Evolutionary conservation across 495 filamentous ascomycete species (phyloP), one percentile per base, ranked within the genome.

Genomic region (Talaromyces stipitatus): DNA sequence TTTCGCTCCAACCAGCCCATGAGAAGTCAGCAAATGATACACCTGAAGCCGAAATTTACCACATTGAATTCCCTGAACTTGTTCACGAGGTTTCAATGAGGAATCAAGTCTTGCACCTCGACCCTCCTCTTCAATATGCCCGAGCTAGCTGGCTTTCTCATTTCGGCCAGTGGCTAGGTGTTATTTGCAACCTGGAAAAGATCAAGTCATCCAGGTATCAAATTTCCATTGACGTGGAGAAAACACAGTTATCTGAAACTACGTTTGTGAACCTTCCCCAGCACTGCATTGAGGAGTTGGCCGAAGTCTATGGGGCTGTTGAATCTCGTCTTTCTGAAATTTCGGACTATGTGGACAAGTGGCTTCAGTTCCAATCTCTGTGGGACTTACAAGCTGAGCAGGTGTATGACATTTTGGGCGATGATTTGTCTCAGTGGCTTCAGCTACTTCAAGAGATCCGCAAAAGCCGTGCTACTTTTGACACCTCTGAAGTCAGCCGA

Each of bases 341-440:
- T 29, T 81, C 86, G 16, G 73, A 72, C 16, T 99, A 97, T 66
- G 88, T 97, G 10, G 89, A 96, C 64, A 91, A 96, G 72, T 99
- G 94, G 94, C 76, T 97, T 32, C 94, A 96, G 65, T 99, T 97
- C 72, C 94, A 99, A 72, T 96, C 92, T 3, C 80, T 99, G 20
- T 99, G 94, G 94, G 94, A 99, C 73, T 75, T 99, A 56, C 91
- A 95, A 65, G 88, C 91, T 4, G 95, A 97, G 61, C 88, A 96
- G 59, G 90, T 99, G 0, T 95, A 95, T 62, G 89, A 92, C 55
- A 78, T 88, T 22, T 76, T 99, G 1, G 89, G 91, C n/a, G 91
- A 97, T 50, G 85, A 97, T 63, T 78, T 99, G 7, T 85, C 89
- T 4, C 83, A 87, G 56, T 99, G 94, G 94, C 80, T 97, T 12